Percentiles rank a stretch among this genome's conserved stretches.
These are phyloP conservation scores for Bacterosira constricta DNA, from an alignment of 108 stramenopile species.

Conservation along the genomic window DNA sequence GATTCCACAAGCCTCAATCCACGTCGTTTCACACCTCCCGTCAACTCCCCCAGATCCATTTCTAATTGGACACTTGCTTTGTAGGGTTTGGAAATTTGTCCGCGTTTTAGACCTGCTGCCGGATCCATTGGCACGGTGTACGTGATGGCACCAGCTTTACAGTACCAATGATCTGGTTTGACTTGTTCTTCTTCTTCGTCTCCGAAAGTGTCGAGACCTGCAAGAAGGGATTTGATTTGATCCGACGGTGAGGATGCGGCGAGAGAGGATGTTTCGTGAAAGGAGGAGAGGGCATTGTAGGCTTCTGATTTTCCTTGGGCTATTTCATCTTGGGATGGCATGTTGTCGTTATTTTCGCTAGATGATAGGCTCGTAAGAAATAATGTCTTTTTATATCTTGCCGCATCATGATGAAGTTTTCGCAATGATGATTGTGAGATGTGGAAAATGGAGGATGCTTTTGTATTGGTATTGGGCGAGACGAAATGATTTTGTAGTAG, in stretches of 20 bases:
- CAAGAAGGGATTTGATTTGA: neutral
- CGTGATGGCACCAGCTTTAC: conserved; percentile 62
- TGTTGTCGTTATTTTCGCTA: neutral
- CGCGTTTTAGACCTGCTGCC: conserved; percentile 67
- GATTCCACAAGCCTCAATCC: conserved; percentile 38
- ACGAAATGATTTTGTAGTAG: too few species aligned
- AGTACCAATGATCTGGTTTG: conserved; percentile 39
- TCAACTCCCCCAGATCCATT: conserved; percentile 22
- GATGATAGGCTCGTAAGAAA: neutral
- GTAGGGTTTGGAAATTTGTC: conserved; percentile 58
- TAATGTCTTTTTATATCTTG: neutral
- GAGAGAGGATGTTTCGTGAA: conserved; percentile 33
- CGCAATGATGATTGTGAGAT: too few species aligned
- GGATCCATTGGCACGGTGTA: conserved; percentile 71
- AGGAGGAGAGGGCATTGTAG: conserved; percentile 39
- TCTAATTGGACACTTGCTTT: conserved; percentile 52
- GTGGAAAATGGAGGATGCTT: too few species aligned
- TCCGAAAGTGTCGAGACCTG: neutral
- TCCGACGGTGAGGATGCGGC: neutral
- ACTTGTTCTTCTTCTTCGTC: conserved; percentile 3
- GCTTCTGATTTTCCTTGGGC: conserved; percentile 46
- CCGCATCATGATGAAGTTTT: neutral
- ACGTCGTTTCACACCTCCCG: neutral
- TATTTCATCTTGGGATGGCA: conserved; percentile 33
- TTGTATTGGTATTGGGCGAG: too few species aligned